Percentiles rank a stretch among this genome's conserved stretches.
phyloP scores from a whole-genome alignment of 129 eudicot species.

The Flaveria robusta region DNA sequence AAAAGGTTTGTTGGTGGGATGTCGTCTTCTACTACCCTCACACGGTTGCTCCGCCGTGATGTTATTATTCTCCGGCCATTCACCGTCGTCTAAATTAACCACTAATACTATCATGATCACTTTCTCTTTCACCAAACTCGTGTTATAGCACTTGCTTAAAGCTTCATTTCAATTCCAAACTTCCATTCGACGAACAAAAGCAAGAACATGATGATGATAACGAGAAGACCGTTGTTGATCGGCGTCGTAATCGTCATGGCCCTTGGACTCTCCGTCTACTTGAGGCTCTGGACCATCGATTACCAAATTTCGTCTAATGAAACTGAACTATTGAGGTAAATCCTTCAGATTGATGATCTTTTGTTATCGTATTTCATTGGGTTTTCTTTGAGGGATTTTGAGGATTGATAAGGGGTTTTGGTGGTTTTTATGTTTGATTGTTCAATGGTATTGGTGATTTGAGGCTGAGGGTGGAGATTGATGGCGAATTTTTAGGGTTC shows the following conservation, averaged over 20 bases:
- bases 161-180: constrained; percentile 19
- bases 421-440: constrained; percentile 2
- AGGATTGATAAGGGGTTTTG: not conserved
- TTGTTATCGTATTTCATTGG: not conserved
- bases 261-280: constrained; percentile 66
- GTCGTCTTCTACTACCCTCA: constrained; percentile 21
- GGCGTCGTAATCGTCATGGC: constrained; percentile 54
- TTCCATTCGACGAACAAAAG: constrained; percentile 3
- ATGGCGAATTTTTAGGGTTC: not conserved
- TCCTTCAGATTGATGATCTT: not conserved
- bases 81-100: constrained; percentile 17
- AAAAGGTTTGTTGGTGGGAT: constrained; percentile 25
- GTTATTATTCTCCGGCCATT: constrained; percentile 8
- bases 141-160: not conserved
- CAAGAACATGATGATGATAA: constrained; percentile 27
- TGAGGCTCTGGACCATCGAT: constrained; percentile 85
- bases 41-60: constrained; percentile 38
- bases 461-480: not conserved
- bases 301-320: constrained; percentile 67
- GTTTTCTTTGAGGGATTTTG: not conserved
- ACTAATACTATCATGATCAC: constrained; percentile 18
- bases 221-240: constrained; percentile 45
- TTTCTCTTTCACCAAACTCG: not conserved
- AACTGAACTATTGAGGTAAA: constrained; percentile 63
- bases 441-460: not conserved